phyloP scores from a whole-genome alignment of 345 rosid species.

The Barbarea vulgaris region DNA sequence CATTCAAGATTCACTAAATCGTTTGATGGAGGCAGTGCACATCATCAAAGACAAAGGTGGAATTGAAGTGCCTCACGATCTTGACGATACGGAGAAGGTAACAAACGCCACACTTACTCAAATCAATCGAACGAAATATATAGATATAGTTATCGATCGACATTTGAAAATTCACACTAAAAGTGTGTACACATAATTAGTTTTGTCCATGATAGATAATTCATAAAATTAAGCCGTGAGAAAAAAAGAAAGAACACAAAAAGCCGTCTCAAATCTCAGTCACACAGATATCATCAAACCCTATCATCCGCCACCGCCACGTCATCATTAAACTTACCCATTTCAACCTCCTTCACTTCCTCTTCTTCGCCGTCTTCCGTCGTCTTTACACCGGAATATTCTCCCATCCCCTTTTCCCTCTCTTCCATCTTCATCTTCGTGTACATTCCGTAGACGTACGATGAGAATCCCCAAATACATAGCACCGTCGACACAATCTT shows the following conservation, averaged over 20 bases:
- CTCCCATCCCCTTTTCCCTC: conserved; percentile 12
- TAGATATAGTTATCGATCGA: neutral
- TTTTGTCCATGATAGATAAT: conserved; percentile 15
- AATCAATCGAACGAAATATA: neutral
- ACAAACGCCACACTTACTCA: too few relatives aligned
- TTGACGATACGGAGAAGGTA: too few relatives aligned
- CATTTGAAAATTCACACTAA: conserved; percentile 19
- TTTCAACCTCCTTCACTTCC: conserved; percentile 21
- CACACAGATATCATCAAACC: conserved; percentile 35
- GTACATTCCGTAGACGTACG: conserved; percentile 75
- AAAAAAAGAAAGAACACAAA: too few relatives aligned
- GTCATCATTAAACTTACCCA: conserved; percentile 31
- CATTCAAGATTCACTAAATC: too few relatives aligned
- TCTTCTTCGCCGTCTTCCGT: conserved; percentile 25
- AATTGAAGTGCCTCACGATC: too few relatives aligned
- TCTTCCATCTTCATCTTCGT: conserved; percentile 41
- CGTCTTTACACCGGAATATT: conserved; percentile 26
- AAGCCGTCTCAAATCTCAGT: conserved; percentile 32
- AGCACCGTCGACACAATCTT: conserved; percentile 81
- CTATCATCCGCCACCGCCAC: conserved; percentile 41
- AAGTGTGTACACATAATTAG: conserved; percentile 10
- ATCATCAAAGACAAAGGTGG: too few relatives aligned
- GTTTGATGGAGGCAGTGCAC: too few relatives aligned
- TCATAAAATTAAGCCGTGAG: too few relatives aligned
- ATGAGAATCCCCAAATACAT: conserved; percentile 81